Evolutionary conservation across 345 rosid genomes (phyloP).

Genomic region (Excoecaria agallocha): DNA sequence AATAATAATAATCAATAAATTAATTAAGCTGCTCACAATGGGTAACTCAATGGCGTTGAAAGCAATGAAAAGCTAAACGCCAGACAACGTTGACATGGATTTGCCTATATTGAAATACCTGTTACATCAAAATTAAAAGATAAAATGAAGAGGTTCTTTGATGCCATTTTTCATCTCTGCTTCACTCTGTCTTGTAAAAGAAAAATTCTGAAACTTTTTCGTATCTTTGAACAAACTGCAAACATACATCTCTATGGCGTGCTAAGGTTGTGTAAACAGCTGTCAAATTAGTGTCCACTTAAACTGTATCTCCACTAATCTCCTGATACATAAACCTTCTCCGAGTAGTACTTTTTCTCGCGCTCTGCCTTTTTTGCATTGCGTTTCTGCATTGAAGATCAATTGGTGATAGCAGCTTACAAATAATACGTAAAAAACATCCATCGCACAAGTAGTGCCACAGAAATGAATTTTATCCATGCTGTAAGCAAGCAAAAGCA

Average conservation of each 20-base stretch:
- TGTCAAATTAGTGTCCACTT: constrained; percentile 12
- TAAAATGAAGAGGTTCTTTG: constrained; percentile 4
- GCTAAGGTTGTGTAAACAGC: constrained; percentile 18
- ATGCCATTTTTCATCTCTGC: neutral
- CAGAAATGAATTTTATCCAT: too few relatives aligned
- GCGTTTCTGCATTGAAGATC: constrained; percentile 46
- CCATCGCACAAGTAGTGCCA: too few relatives aligned
- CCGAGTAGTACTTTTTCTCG: constrained; percentile 67
- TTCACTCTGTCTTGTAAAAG: constrained; percentile 1
- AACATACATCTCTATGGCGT: constrained; percentile 14
- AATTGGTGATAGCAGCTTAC: neutral
- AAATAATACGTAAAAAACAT: neutral
- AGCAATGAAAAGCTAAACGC: neutral
- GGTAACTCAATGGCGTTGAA: neutral
- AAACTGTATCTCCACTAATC: constrained; percentile 30
- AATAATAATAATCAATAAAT: neutral
- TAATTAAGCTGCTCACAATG: neutral
- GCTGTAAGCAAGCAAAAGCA: neutral
- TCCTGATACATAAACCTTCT: constrained; percentile 54
- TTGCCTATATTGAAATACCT: constrained; percentile 3
- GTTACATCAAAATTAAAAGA: constrained; percentile 7
- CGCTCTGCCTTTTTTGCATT: constrained; percentile 53
- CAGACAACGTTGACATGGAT: neutral
- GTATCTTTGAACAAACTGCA: neutral
- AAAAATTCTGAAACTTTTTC: neutral